A percentile compares a stretch with the other conserved stretches of the same genome.
These are phyloP conservation scores for Ganoderma resinaceum DNA, from an alignment of 1,284 basidiomycete species.

Conservation along the genomic window DNA sequence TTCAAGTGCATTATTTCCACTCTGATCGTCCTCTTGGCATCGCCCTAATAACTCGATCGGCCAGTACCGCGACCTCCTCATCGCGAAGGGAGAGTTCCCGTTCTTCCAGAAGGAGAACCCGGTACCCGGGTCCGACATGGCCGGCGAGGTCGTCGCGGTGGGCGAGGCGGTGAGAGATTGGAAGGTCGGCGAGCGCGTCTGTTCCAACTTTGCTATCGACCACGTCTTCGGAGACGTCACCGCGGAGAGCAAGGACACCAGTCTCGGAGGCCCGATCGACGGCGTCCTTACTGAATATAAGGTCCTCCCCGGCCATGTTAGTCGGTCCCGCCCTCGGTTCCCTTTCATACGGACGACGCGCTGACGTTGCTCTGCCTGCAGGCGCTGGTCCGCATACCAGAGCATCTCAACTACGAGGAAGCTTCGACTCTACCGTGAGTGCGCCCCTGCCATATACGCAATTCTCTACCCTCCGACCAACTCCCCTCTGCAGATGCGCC, in stretches of 20 bases:
- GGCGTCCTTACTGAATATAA: slow-evolving; percentile 65
- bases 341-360: too few species aligned
- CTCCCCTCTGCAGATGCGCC: slow-evolving; percentile 28
- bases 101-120: slow-evolving; percentile 40
- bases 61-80: slow-evolving; percentile 51
- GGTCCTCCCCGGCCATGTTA: slow-evolving; percentile 36
- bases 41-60: slow-evolving; percentile 13
- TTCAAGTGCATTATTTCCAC: slow-evolving; percentile 37
- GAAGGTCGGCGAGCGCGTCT: slow-evolving; percentile 61
- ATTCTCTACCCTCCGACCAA: background rate
- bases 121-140: slow-evolving; percentile 66
- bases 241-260: slow-evolving; percentile 36
- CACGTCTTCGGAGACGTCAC: slow-evolving; percentile 29
- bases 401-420: slow-evolving; percentile 45
- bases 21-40: background rate
- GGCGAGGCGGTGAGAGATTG: slow-evolving; percentile 53
- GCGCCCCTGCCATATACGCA: background rate
- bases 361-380: slow-evolving; percentile 40
- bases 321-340: slow-evolving; percentile 50
- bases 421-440: slow-evolving; percentile 34
- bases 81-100: slow-evolving; percentile 45
- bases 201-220: slow-evolving; percentile 34
- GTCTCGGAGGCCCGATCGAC: slow-evolving; percentile 55
- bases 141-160: slow-evolving; percentile 65
- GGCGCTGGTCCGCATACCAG: slow-evolving; percentile 41